Percentiles rank a stretch among this genome's conserved stretches.
These are phyloP conservation scores for Sporobolus alterniflorus DNA, from an alignment of 202 grass and related monocot species.

Conservation along the genomic window DNA sequence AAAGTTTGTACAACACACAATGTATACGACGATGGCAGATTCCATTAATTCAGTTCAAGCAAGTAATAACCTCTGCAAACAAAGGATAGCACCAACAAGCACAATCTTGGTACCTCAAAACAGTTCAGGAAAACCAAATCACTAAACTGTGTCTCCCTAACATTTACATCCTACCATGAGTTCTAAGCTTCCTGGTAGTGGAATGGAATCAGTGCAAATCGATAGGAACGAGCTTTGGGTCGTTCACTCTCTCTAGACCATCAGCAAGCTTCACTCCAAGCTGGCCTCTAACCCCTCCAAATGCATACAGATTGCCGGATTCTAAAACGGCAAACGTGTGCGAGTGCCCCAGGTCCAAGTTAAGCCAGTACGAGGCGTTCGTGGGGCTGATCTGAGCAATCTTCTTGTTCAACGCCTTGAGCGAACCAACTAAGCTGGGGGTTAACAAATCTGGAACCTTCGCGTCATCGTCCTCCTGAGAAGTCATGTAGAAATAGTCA, in stretches of 20 bases:
- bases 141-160: slow-evolving; percentile 10
- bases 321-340: slow-evolving; percentile 61
- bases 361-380: slow-evolving; percentile 53
- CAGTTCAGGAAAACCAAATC: neutral
- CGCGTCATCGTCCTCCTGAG: slow-evolving; percentile 46
- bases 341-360: slow-evolving; percentile 22
- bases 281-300: slow-evolving; percentile 60
- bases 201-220: slow-evolving; percentile 27
- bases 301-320: slow-evolving; percentile 46
- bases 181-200: neutral
- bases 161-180: slow-evolving; percentile 38
- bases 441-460: slow-evolving; percentile 35
- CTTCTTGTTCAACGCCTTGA: slow-evolving; percentile 55
- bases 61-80: neutral
- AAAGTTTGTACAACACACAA: too few species aligned
- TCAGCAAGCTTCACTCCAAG: slow-evolving; percentile 50
- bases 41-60: neutral
- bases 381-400: slow-evolving; percentile 52
- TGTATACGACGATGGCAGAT: neutral
- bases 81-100: neutral
- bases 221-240: slow-evolving; percentile 36
- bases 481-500: neutral
- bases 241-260: slow-evolving; percentile 24
- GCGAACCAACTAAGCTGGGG: slow-evolving; percentile 46
- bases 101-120: neutral